Conservation (phyloP, 345 rosid species). For the Populus euphratica region DNA sequence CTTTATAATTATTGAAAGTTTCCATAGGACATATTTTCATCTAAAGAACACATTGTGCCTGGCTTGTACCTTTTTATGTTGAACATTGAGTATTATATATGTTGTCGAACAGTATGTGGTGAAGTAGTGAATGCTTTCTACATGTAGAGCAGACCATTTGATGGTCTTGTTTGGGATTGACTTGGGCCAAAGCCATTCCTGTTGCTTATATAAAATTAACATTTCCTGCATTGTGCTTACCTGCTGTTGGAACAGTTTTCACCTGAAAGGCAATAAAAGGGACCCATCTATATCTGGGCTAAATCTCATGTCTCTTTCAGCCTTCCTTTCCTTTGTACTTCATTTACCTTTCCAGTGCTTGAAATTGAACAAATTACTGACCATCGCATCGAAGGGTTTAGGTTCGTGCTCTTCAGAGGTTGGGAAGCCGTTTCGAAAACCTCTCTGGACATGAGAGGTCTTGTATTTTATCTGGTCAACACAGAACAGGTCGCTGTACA, state of each 20-base stretch:
- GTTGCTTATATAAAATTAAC: not conserved
- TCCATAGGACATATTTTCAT: not conserved
- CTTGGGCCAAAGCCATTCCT: not conserved
- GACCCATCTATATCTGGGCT: not conserved
- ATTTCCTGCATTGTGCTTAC: conserved; percentile 1
- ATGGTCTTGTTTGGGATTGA: not conserved
- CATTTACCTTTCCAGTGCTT: not conserved
- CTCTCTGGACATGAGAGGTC: conserved; percentile 83
- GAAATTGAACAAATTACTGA: conserved; percentile 6
- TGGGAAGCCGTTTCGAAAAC: conserved; percentile 89
- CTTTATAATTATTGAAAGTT: not conserved
- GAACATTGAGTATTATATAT: not conserved
- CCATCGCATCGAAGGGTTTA: conserved; percentile 19
- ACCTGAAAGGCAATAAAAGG: not conserved
- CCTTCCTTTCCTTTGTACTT: not conserved
- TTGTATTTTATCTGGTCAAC: conserved; percentile 84
- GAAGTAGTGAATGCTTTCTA: not conserved
- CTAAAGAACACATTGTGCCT: not conserved
- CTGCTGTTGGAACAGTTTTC: conserved; percentile 5
- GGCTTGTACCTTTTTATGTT: conserved; percentile 3
- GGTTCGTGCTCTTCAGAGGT: conserved; percentile 94
- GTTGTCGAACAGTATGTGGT: not conserved
- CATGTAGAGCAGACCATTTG: not conserved
- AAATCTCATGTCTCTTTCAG: not conserved
- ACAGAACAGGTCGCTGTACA: conserved; percentile 77